A percentile compares a stretch with the other conserved stretches of the same genome.
These are phyloP conservation scores for Chlorella sorokiniana DNA, from an alignment of 139 green algal species.

Conservation along the genomic window DNA sequence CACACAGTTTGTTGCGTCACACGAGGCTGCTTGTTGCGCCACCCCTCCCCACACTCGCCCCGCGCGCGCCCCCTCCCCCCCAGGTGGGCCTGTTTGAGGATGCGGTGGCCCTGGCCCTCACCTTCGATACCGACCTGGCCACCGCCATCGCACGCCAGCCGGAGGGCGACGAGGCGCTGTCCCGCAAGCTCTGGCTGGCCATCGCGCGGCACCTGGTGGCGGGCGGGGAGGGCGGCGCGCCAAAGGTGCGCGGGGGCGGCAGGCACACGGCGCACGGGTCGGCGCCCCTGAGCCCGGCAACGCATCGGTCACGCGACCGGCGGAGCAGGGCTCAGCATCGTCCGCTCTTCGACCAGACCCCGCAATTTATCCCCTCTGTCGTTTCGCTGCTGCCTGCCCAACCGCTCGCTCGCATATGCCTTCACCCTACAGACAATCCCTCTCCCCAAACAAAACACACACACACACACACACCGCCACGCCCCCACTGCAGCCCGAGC, in stretches of 20 bases:
- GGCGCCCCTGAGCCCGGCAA: too few relatives aligned
- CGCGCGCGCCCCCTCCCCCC: not conserved
- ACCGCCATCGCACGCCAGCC: conserved; percentile 72
- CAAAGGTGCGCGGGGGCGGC: not conserved
- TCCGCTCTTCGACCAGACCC: too few relatives aligned
- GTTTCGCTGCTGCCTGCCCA: too few relatives aligned
- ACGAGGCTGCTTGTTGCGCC: not conserved
- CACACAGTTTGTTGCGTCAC: too few relatives aligned
- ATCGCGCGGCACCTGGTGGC: conserved; percentile 88
- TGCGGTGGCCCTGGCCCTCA: conserved; percentile 81
- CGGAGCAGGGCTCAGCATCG: too few relatives aligned
- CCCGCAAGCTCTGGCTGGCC: conserved; percentile 86
- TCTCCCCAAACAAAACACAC: not conserved
- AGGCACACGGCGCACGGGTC: too few relatives aligned
- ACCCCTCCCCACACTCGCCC: not conserved
- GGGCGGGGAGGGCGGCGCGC: not conserved
- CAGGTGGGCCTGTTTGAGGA: conserved; percentile 72
- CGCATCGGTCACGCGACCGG: too few relatives aligned
- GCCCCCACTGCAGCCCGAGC: conserved; percentile 34
- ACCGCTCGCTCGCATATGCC: too few relatives aligned
- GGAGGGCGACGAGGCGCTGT: conserved; percentile 56
- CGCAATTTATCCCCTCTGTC: too few relatives aligned
- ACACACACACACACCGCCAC: not conserved
- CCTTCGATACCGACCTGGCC: conserved; percentile 77
- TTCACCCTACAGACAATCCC: not conserved